Evolutionary conservation across 495 filamentous ascomycete species (phyloP).

Genomic region (Aspergillus bertholletiae): DNA sequence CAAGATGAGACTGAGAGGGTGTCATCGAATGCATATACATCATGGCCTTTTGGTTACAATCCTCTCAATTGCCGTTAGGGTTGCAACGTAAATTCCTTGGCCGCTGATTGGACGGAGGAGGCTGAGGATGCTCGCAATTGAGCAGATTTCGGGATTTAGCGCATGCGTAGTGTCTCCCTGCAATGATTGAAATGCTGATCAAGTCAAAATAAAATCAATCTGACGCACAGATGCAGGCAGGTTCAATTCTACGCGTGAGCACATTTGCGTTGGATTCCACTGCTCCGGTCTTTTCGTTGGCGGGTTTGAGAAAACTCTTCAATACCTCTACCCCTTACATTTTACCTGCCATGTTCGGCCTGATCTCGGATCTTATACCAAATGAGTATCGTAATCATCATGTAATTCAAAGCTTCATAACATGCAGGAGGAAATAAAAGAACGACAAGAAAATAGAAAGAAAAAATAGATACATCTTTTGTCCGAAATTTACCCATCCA

Average conservation of each 20-base stretch:
- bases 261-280: slow-evolving; percentile 22
- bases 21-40: too few relatives aligned
- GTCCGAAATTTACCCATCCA: not conserved
- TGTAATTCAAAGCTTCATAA: not conserved
- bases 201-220: too few relatives aligned
- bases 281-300: too few relatives aligned
- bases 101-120: slow-evolving; percentile 13
- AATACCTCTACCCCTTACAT: too few relatives aligned
- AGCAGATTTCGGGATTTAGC: slow-evolving; percentile 21
- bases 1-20: not conserved
- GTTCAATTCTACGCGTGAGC: too few relatives aligned
- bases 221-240: too few relatives aligned
- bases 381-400: not conserved
- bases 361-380: not conserved
- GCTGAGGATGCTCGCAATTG: slow-evolving; percentile 24
- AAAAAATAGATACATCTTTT: not conserved
- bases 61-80: too few relatives aligned
- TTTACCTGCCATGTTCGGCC: not conserved
- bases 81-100: not conserved
- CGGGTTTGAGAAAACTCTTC: too few relatives aligned
- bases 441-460: not conserved
- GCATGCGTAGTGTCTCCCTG: not conserved
- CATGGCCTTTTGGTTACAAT: too few relatives aligned
- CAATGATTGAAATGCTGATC: too few relatives aligned
- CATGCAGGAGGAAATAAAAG: not conserved